These are phyloP conservation scores for Bacterosira constricta DNA, from an alignment of 108 stramenopile genomes.

Conservation along the genomic window DNA sequence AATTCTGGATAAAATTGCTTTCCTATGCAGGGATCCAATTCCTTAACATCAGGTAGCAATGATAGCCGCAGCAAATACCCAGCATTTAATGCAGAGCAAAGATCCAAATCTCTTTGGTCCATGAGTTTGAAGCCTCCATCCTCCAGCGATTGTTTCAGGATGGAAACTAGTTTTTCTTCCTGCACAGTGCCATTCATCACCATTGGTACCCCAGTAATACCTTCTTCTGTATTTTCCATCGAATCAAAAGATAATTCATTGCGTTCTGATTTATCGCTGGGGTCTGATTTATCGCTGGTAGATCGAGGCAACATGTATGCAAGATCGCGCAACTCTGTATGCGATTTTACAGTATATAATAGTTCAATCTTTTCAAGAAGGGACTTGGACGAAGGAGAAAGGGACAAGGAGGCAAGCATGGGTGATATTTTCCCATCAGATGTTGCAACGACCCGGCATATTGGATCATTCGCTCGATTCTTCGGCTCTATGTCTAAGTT, in stretches of 20 bases:
- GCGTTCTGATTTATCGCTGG: background rate
- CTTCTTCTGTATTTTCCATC: background rate
- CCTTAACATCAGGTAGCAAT: conserved; percentile 60
- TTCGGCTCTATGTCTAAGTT: too few species aligned
- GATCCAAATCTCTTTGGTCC: conserved; percentile 71
- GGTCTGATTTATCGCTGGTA: background rate
- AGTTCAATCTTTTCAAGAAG: conserved; percentile 55
- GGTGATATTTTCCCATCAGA: conserved; percentile 61
- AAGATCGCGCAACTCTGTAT: conserved; percentile 46
- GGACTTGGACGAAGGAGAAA: conserved; percentile 29
- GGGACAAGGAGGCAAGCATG: conserved; percentile 6
- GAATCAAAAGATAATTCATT: background rate
- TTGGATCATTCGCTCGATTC: background rate
- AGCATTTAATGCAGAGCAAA: conserved; percentile 79
- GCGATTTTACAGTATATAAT: conserved; percentile 63
- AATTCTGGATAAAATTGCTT: conserved; percentile 75
- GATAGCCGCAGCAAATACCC: conserved; percentile 81
- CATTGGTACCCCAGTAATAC: background rate
- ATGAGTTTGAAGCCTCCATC: conserved; percentile 79
- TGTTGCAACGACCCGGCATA: conserved; percentile 55
- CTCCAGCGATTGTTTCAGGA: conserved; percentile 59
- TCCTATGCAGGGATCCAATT: conserved; percentile 57
- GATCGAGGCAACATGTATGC: conserved; percentile 34
- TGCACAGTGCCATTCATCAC: conserved; percentile 12
- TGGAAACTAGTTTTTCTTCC: conserved; percentile 44